Evolutionary conservation across 805 yeast genomes (phyloP).

Genomic region (Torulaspora franciscae): DNA sequence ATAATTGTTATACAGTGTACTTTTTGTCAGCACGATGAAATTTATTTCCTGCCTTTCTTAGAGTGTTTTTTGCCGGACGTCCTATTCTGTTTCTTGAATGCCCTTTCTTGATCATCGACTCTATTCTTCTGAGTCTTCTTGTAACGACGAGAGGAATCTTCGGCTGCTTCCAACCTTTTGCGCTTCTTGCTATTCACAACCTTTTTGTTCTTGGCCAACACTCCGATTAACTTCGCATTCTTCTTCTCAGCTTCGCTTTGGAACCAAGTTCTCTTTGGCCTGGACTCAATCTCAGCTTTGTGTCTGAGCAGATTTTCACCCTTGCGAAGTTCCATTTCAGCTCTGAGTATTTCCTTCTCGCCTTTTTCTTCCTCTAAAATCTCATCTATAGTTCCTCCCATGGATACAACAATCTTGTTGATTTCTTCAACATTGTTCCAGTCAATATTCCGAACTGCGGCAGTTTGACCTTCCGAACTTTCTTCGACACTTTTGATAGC

Average conservation of each 20-base stretch:
- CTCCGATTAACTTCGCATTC: constrained; percentile 35
- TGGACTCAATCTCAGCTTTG: constrained; percentile 72
- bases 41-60: constrained; percentile 21
- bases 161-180: constrained; percentile 63
- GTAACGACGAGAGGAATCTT: constrained; percentile 54
- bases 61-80: constrained; percentile 24
- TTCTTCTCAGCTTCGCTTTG: constrained; percentile 49
- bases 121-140: constrained; percentile 80
- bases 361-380: constrained; percentile 81
- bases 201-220: constrained; percentile 48
- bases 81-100: constrained; percentile 35
- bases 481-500: constrained; percentile 68
- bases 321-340: constrained; percentile 85
- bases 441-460: constrained; percentile 85
- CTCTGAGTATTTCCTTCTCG: constrained; percentile 78
- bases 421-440: constrained; percentile 79
- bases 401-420: constrained; percentile 54
- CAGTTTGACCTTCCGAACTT: constrained; percentile 44
- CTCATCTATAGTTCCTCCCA: constrained; percentile 60
- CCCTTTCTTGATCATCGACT: constrained; percentile 44
- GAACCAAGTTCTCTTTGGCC: constrained; percentile 98
- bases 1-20: neutral
- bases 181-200: constrained; percentile 60
- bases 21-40: neutral
- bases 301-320: constrained; percentile 81